Conservation (phyloP, 352 stramenopile species). For the Pelagophyceae sp. region DNA sequence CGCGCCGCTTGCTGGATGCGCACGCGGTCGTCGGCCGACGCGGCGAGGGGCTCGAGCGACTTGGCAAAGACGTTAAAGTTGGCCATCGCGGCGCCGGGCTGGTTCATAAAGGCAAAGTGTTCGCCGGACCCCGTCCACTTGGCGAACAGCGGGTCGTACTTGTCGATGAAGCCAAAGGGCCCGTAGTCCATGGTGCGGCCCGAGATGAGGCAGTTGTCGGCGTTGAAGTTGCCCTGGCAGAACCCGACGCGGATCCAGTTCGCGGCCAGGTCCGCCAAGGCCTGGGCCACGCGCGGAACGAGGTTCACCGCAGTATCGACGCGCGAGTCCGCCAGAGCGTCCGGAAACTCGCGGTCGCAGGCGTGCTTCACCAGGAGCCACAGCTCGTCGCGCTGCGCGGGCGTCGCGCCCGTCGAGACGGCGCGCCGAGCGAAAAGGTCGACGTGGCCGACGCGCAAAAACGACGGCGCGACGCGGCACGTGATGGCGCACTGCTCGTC, state of each 20-base stretch:
- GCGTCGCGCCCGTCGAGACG: too few species aligned
- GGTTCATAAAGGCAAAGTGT: slow-evolving; percentile 61
- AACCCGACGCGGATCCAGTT: slow-evolving; percentile 30
- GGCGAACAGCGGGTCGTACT: slow-evolving; percentile 33
- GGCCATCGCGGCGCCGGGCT: slow-evolving; percentile 49
- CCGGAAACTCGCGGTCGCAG: slow-evolving; percentile 23
- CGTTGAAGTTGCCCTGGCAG: slow-evolving; percentile 36
- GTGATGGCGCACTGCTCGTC: slow-evolving; percentile 55
- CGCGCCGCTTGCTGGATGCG: background rate
- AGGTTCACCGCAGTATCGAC: background rate
- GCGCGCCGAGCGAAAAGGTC: slow-evolving; percentile 72
- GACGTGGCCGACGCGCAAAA: slow-evolving; percentile 87
- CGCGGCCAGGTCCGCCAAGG: slow-evolving; percentile 8
- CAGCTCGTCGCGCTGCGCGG: background rate
- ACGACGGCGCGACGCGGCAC: slow-evolving; percentile 73
- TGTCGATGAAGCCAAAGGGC: slow-evolving; percentile 35
- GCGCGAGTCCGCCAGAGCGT: slow-evolving; percentile 11
- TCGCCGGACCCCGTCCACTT: slow-evolving; percentile 44
- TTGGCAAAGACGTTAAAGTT: slow-evolving; percentile 54
- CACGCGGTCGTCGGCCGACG: slow-evolving; percentile 23
- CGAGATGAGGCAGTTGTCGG: slow-evolving; percentile 32
- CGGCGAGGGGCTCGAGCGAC: slow-evolving; percentile 47
- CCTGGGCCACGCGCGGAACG: background rate
- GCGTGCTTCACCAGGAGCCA: slow-evolving; percentile 7
- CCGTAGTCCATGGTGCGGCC: slow-evolving; percentile 36